Percentiles rank a stretch among this genome's conserved stretches.
Evolutionary conservation across 257 asterid genomes (phyloP).

Genomic region (Solanum commersonii): DNA sequence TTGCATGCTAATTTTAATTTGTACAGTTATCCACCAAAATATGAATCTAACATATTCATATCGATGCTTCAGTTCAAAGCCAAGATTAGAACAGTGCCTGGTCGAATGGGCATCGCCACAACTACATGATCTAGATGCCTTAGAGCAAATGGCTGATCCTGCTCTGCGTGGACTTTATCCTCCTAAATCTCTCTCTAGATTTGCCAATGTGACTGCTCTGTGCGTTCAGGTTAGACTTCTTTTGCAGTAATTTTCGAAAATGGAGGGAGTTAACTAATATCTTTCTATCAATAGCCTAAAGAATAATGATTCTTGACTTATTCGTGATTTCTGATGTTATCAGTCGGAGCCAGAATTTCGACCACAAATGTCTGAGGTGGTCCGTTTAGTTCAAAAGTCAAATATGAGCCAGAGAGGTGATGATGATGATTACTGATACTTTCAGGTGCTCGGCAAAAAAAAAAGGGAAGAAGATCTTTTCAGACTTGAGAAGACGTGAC

Average conservation of each 20-base stretch:
- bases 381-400: slow-evolving; percentile 27
- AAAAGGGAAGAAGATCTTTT: background rate
- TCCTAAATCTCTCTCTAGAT: slow-evolving; percentile 43
- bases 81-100: slow-evolving; percentile 36
- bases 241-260: background rate
- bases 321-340: background rate
- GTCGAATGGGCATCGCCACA: slow-evolving; percentile 54
- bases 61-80: slow-evolving; percentile 25
- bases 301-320: background rate
- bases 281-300: background rate
- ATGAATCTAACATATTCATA: background rate
- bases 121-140: slow-evolving; percentile 51
- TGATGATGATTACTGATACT: background rate
- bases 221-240: slow-evolving; percentile 32
- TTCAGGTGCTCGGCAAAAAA: background rate
- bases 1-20: background rate
- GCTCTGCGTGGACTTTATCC: slow-evolving; percentile 46
- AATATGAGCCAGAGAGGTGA: slow-evolving; percentile 15
- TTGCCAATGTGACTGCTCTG: slow-evolving; percentile 41
- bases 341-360: slow-evolving; percentile 44
- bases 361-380: slow-evolving; percentile 50
- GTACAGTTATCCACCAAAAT: background rate
- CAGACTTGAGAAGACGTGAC: background rate
- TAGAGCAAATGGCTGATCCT: slow-evolving; percentile 49
- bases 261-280: background rate